Conservation (phyloP, 306 rosid genomes). For the Canavalia ensiformis region DNA sequence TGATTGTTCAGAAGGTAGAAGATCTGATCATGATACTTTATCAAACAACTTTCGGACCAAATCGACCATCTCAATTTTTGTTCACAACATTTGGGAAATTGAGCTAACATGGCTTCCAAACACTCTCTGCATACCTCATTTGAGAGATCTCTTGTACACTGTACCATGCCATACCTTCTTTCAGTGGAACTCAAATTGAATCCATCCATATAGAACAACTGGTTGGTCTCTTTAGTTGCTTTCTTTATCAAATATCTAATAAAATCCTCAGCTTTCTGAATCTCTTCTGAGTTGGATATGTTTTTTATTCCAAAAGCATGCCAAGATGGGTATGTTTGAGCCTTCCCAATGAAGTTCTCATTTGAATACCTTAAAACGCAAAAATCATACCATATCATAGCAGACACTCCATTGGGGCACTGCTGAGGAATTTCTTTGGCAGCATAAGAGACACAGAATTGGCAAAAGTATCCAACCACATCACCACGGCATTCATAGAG, state of each 20-base stretch:
- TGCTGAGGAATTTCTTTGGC: not conserved
- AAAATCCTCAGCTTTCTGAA: not conserved
- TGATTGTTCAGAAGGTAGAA: conserved; percentile 1
- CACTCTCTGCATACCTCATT: not conserved
- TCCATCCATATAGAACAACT: not conserved
- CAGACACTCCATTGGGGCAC: conserved; percentile 18
- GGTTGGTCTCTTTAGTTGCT: not conserved
- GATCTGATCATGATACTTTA: conserved; percentile 4
- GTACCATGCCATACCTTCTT: conserved; percentile 31
- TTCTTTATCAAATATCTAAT: conserved; percentile 14
- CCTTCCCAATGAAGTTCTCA: conserved; percentile 2
- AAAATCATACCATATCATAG: conserved; percentile 1
- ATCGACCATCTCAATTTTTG: not conserved
- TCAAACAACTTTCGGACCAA: not conserved
- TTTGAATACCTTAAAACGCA: conserved; percentile 26
- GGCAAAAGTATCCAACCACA: conserved; percentile 6
- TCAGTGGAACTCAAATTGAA: not conserved
- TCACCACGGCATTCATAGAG: conserved; percentile 43
- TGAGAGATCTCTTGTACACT: conserved; percentile 28
- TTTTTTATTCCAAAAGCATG: not conserved
- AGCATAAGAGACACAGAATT: conserved; percentile 38
- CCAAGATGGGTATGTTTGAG: not conserved
- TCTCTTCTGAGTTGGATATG: not conserved
- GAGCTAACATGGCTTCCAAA: not conserved
- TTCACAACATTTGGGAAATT: not conserved